These are phyloP conservation scores for Extremus antarcticus DNA, from an alignment of 495 filamentous ascomycete genomes.

Conservation along the genomic window DNA sequence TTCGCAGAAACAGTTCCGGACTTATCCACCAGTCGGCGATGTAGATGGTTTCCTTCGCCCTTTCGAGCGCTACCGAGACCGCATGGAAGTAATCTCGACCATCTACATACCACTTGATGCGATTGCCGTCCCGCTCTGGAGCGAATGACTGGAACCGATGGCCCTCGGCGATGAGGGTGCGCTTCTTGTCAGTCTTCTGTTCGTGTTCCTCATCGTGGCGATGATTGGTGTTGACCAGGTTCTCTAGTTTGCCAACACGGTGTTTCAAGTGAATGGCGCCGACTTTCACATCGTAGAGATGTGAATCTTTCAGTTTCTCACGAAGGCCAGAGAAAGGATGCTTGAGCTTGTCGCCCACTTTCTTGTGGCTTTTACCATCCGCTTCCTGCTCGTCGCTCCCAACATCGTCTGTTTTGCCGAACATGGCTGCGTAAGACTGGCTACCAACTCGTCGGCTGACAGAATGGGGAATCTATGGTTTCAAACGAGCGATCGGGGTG, in stretches of 20 bases:
- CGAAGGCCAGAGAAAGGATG: slow-evolving; percentile 17
- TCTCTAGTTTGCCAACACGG: slow-evolving; percentile 57
- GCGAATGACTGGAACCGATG: slow-evolving; percentile 85
- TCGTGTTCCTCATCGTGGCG: slow-evolving; percentile 94
- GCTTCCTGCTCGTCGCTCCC: not conserved
- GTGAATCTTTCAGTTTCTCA: slow-evolving; percentile 43
- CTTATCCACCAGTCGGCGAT: slow-evolving; percentile 97
- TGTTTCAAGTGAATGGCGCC: slow-evolving; percentile 67
- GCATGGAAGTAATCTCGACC: slow-evolving; percentile 89
- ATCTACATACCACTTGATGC: slow-evolving; percentile 95
- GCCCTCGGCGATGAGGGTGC: slow-evolving; percentile 55
- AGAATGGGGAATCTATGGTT: too few species aligned
- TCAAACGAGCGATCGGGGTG: too few species aligned
- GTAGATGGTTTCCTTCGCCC: slow-evolving; percentile 85
- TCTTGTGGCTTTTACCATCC: not conserved
- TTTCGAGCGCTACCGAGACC: slow-evolving; percentile 74
- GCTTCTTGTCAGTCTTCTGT: slow-evolving; percentile 67
- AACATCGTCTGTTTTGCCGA: not conserved
- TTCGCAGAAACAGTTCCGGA: slow-evolving; percentile 80
- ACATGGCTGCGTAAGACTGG: too few species aligned
- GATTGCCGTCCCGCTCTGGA: slow-evolving; percentile 71
- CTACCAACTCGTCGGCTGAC: too few species aligned
- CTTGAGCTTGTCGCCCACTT: slow-evolving; percentile 9
- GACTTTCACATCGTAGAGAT: slow-evolving; percentile 83
- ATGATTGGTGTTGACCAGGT: slow-evolving; percentile 77